Conservation (phyloP, 371 early-diverging fungal species). For the Syncephalis plumigaleata region DNA sequence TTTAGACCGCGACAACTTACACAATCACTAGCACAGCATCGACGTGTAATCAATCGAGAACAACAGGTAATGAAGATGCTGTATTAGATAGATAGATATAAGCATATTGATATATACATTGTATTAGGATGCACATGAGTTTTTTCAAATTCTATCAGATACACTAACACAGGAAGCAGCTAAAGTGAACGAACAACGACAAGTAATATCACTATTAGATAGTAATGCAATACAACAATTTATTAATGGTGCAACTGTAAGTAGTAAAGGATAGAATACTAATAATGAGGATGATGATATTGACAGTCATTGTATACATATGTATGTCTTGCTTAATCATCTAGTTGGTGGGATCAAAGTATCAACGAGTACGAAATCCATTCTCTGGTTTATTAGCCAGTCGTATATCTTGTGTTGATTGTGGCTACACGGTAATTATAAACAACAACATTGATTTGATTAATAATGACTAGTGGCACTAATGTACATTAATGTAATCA, state of each 20-base stretch:
- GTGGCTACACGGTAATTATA: conserved; percentile 44
- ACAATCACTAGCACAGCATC: conserved; percentile 30
- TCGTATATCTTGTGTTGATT: conserved; percentile 57
- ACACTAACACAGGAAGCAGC: conserved; percentile 54
- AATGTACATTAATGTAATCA: conserved; percentile 2
- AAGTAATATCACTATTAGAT: conserved; percentile 10
- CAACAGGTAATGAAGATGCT: conserved; percentile 14
- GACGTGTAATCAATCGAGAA: conserved; percentile 18
- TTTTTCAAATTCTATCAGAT: conserved; percentile 73
- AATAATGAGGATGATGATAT: too few relatives aligned
- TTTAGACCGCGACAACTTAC: conserved; percentile 34
- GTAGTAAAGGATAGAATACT: too few relatives aligned
- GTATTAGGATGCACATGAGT: conserved; percentile 80
- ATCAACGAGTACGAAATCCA: conserved; percentile 31
- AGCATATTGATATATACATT: neutral
- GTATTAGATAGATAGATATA: neutral
- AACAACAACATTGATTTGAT: too few relatives aligned
- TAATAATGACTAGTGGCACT: neutral
- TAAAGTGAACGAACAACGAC: conserved; percentile 4
- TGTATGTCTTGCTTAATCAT: conserved; percentile 2
- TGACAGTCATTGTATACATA: too few relatives aligned
- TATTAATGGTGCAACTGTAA: neutral
- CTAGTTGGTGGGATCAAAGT: neutral
- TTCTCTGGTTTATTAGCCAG: conserved; percentile 57
- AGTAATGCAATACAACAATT: conserved; percentile 7